Base-by-base conservation (phyloP, 345 rosid genomes). In the Lepidium didymum region DNA sequence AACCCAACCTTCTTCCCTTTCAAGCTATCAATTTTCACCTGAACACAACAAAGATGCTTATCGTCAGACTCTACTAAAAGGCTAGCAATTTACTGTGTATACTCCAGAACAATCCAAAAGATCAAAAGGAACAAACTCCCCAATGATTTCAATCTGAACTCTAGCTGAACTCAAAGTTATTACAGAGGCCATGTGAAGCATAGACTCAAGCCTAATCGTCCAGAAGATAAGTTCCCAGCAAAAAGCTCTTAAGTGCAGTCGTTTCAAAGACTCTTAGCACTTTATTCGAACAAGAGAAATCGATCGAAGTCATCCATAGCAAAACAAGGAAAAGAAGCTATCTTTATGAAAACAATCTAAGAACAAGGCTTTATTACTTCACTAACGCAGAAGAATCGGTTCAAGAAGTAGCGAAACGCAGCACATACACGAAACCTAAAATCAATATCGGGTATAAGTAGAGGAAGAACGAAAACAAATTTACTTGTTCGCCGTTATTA, bases 1-100 rank as follows among this genome's bases (percentile, higher is more conserved):
- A 92, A 35, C n/a, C 85, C 96, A 40, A 87, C 60, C 72, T 73
- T 92, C 82, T 87, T 89, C 70, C 88, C 94, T 72, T 80, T 83
- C 87, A 92, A 79, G 75, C 80, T 78, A 0, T 82, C 87, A 54
- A 91, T 66, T 56, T 80, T 80, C 58, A 89, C 87, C 97, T 91
- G 69, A 12, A 69, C 44, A 62, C 14, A 15, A 15, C 6, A 34
- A 13, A 7, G 43, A 64, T 29, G 1, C 3, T 45, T 56, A 21
- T 34, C 62, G 3, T 46, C 64, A 67, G 14, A 21, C 46, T 31
- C 23, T 14, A 25, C 51, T 4, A 3, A 40, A 42, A 14, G 33
- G 5, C 4, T 8, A 16, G 35, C 33, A 35, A 42, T 19, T 16
- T 10, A 45, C 8, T 5, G 7, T 29, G 33, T 6, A 29, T 29